Evolutionary conservation across 306 rosid species (phyloP).

Genomic region (Vicia villosa): DNA sequence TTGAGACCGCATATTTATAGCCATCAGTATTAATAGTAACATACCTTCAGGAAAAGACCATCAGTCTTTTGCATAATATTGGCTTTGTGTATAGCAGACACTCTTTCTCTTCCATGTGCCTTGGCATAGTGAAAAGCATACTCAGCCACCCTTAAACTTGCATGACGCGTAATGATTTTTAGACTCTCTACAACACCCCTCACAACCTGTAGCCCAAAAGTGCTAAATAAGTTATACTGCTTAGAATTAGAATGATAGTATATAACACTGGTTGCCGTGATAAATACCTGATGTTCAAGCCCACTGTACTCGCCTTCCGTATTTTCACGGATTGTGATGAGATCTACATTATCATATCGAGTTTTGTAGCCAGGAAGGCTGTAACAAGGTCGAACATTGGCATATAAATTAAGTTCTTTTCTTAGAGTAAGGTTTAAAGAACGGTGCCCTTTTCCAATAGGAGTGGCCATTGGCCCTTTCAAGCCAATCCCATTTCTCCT

Average conservation of each 20-base stretch:
- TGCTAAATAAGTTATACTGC: conserved; percentile 26
- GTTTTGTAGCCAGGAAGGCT: conserved; percentile 98
- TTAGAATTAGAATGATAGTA: conserved; percentile 17
- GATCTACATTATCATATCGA: conserved; percentile 84
- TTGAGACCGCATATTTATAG: neutral
- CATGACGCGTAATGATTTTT: conserved; percentile 96
- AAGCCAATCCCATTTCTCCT: conserved; percentile 77
- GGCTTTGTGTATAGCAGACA: conserved; percentile 98
- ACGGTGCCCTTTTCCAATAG: conserved; percentile 97
- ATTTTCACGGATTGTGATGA: conserved; percentile 94
- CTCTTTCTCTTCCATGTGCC: conserved; percentile 90
- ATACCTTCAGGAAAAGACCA: conserved; percentile 75
- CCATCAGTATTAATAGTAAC: conserved; percentile 1
- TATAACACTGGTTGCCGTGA: conserved; percentile 1
- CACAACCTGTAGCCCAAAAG: conserved; percentile 73
- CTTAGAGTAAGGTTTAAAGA: conserved; percentile 95
- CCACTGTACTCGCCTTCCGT: conserved; percentile 98
- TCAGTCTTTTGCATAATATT: conserved; percentile 99
- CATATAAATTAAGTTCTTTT: conserved; percentile 94
- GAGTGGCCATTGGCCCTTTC: conserved; percentile 99
- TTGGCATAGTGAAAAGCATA: conserved; percentile 98
- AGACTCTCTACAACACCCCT: conserved; percentile 99
- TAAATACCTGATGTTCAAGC: conserved; percentile 94
- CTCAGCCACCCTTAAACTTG: conserved; percentile 98
- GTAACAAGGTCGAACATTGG: conserved; percentile 96